These are phyloP conservation scores for Nicotiana obtusifolia DNA, from an alignment of 257 asterid species.

Conservation along the genomic window DNA sequence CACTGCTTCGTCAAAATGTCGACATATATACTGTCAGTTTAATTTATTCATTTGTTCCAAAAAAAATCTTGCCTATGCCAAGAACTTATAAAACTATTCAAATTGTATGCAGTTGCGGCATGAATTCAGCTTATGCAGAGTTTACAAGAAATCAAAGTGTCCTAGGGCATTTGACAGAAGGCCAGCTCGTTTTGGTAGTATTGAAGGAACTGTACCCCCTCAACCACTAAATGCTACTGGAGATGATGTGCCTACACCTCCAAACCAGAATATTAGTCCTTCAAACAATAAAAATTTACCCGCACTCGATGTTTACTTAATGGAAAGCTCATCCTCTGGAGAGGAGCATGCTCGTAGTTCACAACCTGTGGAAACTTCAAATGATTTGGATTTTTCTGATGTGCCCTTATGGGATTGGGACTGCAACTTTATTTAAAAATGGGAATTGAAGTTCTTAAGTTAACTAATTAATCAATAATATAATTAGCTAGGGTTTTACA, in stretches of 20 bases:
- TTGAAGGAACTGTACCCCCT: background rate
- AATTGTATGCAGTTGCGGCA: constrained; percentile 26
- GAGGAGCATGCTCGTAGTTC: background rate
- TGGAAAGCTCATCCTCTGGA: no score
- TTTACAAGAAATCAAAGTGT: constrained; percentile 39
- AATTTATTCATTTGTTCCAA: no score
- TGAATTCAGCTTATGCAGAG: constrained; percentile 49
- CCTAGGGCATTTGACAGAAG: constrained; percentile 51
- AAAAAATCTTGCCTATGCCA: no score
- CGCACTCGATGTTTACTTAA: no score
- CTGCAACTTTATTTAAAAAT: constrained; percentile 4
- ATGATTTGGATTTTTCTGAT: background rate
- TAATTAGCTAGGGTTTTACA: no score
- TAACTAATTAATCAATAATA: background rate
- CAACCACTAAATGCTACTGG: background rate
- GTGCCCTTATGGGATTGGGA: constrained; percentile 24
- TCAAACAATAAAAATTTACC: no score
- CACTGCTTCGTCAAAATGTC: no score
- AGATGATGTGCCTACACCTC: background rate
- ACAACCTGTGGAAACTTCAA: background rate
- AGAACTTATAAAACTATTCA: background rate
- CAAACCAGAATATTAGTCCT: background rate
- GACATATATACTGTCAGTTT: no score
- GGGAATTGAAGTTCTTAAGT: background rate
- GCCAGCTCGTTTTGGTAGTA: constrained; percentile 20